These are phyloP conservation scores for Amphibolis antarctica DNA, from an alignment of 106 monocot species.

Conservation along the genomic window DNA sequence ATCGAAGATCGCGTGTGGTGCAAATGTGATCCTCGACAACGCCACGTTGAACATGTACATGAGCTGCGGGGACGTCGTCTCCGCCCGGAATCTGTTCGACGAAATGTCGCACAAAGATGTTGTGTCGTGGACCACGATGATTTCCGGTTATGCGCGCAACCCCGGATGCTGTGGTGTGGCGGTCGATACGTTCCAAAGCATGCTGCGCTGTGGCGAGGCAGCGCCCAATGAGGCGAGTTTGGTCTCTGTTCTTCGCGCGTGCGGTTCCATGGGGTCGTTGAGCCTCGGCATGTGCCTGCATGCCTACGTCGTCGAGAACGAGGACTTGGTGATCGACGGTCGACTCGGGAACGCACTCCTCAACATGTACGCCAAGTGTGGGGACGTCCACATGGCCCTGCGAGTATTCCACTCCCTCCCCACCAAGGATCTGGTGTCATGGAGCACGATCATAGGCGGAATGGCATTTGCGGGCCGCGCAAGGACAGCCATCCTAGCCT, in stretches of 20 bases:
- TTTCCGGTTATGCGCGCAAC: constrained; percentile 24
- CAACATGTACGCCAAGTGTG: constrained; percentile 61
- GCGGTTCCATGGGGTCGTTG: constrained; percentile 23
- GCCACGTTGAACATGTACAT: constrained; percentile 39
- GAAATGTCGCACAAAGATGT: constrained; percentile 39
- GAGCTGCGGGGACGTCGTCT: constrained; percentile 13
- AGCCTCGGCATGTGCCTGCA: constrained; percentile 27
- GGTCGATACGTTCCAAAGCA: constrained; percentile 13
- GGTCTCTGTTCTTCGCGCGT: constrained; percentile 27
- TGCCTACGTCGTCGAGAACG: constrained; percentile 14
- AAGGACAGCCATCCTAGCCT: constrained; percentile 21
- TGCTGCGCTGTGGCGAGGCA: constrained; percentile 21
- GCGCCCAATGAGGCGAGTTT: constrained; percentile 39
- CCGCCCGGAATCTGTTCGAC: constrained; percentile 31
- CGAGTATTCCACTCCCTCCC: constrained; percentile 19
- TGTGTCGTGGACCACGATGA: constrained; percentile 39
- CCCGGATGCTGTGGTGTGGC: constrained; percentile 18
- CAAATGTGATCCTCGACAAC: constrained; percentile 34
- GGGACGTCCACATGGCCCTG: constrained; percentile 21
- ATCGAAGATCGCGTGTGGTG: background rate
- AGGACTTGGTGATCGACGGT: constrained; percentile 4
- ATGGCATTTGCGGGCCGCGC: constrained; percentile 29
- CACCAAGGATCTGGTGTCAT: constrained; percentile 30
- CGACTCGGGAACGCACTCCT: constrained; percentile 37
- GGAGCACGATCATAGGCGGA: constrained; percentile 37